A percentile compares a stretch with the other conserved stretches of the same genome.
phyloP scores from a whole-genome alignment of 140 eudicot species.

The Flaveria floridana region DNA sequence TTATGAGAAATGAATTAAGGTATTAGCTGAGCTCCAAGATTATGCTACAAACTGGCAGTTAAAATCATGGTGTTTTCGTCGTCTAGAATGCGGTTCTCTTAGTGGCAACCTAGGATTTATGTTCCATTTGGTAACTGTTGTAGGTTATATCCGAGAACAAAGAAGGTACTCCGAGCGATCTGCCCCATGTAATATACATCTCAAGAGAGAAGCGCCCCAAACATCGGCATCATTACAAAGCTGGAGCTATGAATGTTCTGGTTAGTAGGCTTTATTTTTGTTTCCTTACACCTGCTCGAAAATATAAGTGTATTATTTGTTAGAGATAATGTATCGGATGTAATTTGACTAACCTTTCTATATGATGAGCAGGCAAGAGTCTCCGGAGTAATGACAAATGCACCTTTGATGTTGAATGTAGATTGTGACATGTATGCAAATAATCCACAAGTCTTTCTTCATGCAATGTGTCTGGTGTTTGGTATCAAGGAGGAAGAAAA shows the following conservation, averaged over 20 bases:
- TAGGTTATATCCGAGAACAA: slow-evolving; percentile 54
- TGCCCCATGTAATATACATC: slow-evolving; percentile 56
- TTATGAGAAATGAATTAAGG: no score
- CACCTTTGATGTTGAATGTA: slow-evolving; percentile 60
- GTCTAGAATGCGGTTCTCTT: no score
- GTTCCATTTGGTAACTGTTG: slow-evolving; percentile 23
- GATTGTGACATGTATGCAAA: slow-evolving; percentile 67
- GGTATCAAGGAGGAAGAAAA: slow-evolving; percentile 31
- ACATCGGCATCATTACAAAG: slow-evolving; percentile 60
- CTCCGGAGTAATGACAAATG: slow-evolving; percentile 66
- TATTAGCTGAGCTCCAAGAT: neutral
- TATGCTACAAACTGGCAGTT: neutral
- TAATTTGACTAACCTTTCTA: neutral
- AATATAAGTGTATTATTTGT: neutral
- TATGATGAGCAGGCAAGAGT: slow-evolving; percentile 50
- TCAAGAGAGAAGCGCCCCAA: slow-evolving; percentile 64
- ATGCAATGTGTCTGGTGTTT: slow-evolving; percentile 56
- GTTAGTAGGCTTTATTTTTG: slow-evolving; percentile 25
- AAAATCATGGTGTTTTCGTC: no score
- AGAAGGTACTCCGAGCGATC: slow-evolving; percentile 28
- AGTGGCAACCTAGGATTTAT: neutral
- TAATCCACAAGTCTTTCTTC: slow-evolving; percentile 54
- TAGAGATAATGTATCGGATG: neutral
- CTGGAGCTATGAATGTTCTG: slow-evolving; percentile 75
- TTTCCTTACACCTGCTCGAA: neutral